Conservation (phyloP, 2,329 filamentous ascomycete species). For the Epichloe uncinata region DNA sequence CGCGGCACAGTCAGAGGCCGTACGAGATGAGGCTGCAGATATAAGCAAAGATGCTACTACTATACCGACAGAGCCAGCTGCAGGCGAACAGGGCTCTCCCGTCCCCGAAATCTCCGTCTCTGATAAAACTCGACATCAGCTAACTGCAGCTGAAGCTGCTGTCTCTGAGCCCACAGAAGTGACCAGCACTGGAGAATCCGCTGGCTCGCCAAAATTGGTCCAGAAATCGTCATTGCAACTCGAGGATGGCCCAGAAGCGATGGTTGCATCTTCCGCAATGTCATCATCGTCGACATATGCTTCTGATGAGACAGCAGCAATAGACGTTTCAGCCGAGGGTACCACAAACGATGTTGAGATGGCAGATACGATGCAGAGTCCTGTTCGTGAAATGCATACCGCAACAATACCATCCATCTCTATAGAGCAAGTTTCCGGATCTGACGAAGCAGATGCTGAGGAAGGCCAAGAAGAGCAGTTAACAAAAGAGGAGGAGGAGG, state of each 20-base stretch:
- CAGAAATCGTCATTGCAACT: neutral
- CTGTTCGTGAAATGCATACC: neutral
- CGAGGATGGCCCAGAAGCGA: neutral
- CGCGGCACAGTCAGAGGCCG: neutral
- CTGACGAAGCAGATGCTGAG: neutral
- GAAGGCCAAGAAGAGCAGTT: neutral
- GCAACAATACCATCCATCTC: constrained; percentile 2
- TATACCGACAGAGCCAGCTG: neutral
- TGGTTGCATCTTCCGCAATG: neutral
- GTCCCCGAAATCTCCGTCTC: neutral
- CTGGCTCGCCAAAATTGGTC: neutral
- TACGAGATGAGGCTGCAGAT: neutral
- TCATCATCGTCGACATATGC: neutral
- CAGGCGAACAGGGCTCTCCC: neutral
- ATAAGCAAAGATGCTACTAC: neutral
- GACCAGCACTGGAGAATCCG: neutral
- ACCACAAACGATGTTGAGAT: neutral
- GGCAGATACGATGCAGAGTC: neutral
- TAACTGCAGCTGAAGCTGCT: neutral
- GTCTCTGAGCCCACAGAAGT: neutral
- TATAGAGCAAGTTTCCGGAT: constrained; percentile 1
- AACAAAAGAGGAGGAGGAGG: no score
- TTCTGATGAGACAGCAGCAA: neutral
- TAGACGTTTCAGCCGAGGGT: neutral
- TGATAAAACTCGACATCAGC: neutral